phyloP scores from a whole-genome alignment of 1,284 basidiomycete species.

The Cystobasidiaceae sp. region DNA sequence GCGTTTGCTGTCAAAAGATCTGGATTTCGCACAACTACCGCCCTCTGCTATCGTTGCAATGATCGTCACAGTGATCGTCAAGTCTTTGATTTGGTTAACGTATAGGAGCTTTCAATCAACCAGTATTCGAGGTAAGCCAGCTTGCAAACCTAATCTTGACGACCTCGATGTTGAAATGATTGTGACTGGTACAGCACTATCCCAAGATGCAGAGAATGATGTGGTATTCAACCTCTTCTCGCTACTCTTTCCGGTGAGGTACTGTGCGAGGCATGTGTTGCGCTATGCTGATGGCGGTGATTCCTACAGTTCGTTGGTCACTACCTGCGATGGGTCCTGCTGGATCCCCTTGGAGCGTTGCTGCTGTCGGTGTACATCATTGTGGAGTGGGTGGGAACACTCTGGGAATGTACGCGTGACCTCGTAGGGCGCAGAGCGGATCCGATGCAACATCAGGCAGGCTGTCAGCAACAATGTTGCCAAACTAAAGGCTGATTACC shows the following conservation, averaged over 20 bases:
- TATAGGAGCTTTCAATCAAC: constrained; percentile 47
- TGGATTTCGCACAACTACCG: constrained; percentile 45
- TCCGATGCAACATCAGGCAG: constrained; percentile 41
- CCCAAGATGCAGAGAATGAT: constrained; percentile 55
- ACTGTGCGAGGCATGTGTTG: neutral
- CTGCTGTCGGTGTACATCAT: constrained; percentile 51
- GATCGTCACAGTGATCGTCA: constrained; percentile 55
- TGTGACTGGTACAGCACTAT: constrained; percentile 42
- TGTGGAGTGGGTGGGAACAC: constrained; percentile 48
- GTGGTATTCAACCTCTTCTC: constrained; percentile 55
- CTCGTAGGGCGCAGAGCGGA: constrained; percentile 41
- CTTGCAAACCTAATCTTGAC: neutral
- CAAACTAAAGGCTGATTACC: constrained; percentile 43
- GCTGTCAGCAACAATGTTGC: constrained; percentile 43
- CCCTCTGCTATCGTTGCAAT: constrained; percentile 48
- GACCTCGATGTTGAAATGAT: neutral
- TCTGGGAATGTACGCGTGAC: constrained; percentile 50
- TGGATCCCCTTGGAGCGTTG: constrained; percentile 53
- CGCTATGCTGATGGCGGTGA: constrained; percentile 19
- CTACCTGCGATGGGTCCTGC: constrained; percentile 43
- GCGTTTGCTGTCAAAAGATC: constrained; percentile 44
- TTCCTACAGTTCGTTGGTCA: constrained; percentile 45
- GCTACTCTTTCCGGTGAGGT: constrained; percentile 53
- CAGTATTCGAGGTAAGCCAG: constrained; percentile 38
- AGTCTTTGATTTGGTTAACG: constrained; percentile 51